These are phyloP conservation scores for Carex littledalei DNA, from an alignment of 176 grass and related monocot genomes.

Conservation along the genomic window DNA sequence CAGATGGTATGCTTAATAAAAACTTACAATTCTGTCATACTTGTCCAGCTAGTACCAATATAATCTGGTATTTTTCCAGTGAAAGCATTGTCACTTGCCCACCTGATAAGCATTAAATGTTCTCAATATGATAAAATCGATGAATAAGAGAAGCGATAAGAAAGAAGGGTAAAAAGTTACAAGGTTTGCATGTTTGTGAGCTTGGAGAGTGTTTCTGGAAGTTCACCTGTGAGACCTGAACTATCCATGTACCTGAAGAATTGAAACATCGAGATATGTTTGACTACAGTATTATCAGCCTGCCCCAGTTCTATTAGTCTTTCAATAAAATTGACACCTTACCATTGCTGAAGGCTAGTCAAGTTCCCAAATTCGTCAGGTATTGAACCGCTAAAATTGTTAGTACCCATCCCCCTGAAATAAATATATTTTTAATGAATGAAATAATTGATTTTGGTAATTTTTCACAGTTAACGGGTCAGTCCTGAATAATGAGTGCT, in stretches of 20 bases:
- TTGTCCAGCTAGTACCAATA: conserved; percentile 49
- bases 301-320: neutral
- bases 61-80: conserved; percentile 69
- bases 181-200: conserved; percentile 36
- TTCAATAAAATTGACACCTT: neutral
- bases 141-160: neutral
- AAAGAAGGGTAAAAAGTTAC: conserved; percentile 25
- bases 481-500: neutral
- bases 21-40: conserved; percentile 48
- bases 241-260: conserved; percentile 60
- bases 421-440: conserved; percentile 11
- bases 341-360: conserved; percentile 45
- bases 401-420: conserved; percentile 51
- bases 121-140: conserved; percentile 28
- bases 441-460: neutral
- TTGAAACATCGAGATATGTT: neutral
- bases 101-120: conserved; percentile 26
- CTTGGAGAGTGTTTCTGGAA: conserved; percentile 52
- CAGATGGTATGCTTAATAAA: neutral
- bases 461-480: neutral
- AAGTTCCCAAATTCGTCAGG: conserved; percentile 68
- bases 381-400: conserved; percentile 70
- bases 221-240: conserved; percentile 47
- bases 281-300: neutral
- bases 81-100: conserved; percentile 63